Percentiles rank a stretch among this genome's conserved stretches.
These are phyloP conservation scores for Nicotiana paniculata DNA, from an alignment of 257 asterid species.

Conservation along the genomic window DNA sequence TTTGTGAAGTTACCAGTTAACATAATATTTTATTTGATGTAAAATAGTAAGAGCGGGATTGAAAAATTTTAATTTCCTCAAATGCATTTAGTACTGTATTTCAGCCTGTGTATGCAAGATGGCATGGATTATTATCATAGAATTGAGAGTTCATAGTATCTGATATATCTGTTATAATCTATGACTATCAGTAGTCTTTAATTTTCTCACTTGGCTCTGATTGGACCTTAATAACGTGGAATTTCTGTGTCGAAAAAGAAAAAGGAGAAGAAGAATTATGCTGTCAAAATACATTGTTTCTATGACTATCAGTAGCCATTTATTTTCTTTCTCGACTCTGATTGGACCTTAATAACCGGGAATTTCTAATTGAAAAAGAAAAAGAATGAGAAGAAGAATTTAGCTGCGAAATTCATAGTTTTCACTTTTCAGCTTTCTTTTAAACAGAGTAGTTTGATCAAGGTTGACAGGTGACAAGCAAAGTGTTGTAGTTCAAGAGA, in stretches of 20 bases:
- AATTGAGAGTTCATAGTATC: background rate
- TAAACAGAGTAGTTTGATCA: background rate
- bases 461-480: background rate
- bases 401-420: background rate
- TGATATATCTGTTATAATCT: background rate
- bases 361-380: background rate
- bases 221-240: background rate
- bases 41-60: background rate
- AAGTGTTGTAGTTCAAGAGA: background rate
- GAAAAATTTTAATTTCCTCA: background rate
- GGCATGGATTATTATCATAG: background rate
- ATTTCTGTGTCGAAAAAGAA: too few relatives aligned
- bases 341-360: background rate
- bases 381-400: background rate
- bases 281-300: too few relatives aligned
- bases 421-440: background rate
- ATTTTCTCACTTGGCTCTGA: background rate
- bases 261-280: too few relatives aligned
- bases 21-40: background rate
- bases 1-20: background rate
- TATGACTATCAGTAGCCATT: background rate
- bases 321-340: background rate
- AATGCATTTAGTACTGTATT: background rate
- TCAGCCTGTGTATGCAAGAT: background rate
- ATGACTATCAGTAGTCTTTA: background rate